Evolutionary conservation across 139 green algal species (phyloP).

Genomic region (Haematococcus sp.): DNA sequence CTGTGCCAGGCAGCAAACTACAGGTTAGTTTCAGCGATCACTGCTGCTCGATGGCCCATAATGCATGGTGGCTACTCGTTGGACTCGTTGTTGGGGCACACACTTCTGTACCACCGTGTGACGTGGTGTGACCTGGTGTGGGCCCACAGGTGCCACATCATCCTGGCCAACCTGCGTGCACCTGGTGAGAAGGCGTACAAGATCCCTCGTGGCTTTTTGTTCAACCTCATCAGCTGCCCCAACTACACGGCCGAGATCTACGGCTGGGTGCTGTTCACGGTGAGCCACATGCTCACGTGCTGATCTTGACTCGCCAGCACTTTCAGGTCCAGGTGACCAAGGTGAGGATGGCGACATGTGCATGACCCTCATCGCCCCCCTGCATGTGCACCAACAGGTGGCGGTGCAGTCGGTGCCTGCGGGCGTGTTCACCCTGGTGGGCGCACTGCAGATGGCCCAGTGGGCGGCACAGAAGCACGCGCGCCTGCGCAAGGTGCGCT

Average conservation of each 20-base stretch:
- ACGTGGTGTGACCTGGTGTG: too few species aligned
- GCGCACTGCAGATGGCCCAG: conserved; percentile 77
- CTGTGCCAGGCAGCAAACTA: conserved; percentile 77
- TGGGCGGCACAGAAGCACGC: conserved; percentile 94
- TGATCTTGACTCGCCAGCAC: not conserved
- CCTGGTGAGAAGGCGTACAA: conserved; percentile 80
- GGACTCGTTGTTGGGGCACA: too few species aligned
- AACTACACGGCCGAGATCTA: conserved; percentile 95
- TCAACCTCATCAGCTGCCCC: conserved; percentile 94
- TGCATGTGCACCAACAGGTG: conserved; percentile 35
- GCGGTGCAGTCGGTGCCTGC: conserved; percentile 78
- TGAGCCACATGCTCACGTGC: conserved; percentile 59
- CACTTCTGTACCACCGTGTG: too few species aligned
- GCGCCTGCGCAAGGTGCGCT: conserved; percentile 78
- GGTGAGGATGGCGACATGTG: too few species aligned
- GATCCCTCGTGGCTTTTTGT: conserved; percentile 87
- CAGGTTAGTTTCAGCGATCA: conserved; percentile 29
- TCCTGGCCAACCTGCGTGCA: conserved; percentile 79
- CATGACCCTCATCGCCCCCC: conserved; percentile 9
- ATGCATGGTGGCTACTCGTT: too few species aligned
- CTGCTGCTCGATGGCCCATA: too few species aligned
- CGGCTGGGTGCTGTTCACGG: conserved; percentile 88
- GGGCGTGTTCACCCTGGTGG: conserved; percentile 79
- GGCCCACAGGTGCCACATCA: conserved; percentile 77
- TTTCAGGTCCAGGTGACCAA: too few species aligned